phyloP scores from a whole-genome alignment of 2,329 filamentous ascomycete species.

The Calonectria pseudoreteaudii region DNA sequence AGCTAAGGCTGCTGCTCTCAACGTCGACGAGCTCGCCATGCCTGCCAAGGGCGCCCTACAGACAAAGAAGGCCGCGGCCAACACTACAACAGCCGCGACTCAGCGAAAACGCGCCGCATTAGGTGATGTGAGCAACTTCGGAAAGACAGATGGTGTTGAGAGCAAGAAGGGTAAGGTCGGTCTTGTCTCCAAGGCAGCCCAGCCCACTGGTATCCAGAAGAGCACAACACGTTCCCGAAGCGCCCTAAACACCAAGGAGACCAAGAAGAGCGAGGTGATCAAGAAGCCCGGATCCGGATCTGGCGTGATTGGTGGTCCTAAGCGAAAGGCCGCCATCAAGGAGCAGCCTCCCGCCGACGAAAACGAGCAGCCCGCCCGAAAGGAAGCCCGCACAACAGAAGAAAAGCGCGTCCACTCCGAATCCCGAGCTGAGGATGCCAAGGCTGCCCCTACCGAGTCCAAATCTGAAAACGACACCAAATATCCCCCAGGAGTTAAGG shows the following conservation, averaged over 20 bases:
- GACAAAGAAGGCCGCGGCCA: conserved; percentile 74
- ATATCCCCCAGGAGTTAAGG: conserved; percentile 55
- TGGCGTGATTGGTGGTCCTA: conserved; percentile 72
- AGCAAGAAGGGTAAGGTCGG: conserved; percentile 83
- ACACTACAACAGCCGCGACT: conserved; percentile 59
- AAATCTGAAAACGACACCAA: conserved; percentile 30
- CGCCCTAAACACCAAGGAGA: conserved; percentile 75
- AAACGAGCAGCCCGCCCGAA: conserved; percentile 72
- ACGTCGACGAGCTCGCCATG: conserved; percentile 70
- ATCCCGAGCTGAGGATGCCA: conserved; percentile 41
- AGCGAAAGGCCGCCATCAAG: conserved; percentile 73
- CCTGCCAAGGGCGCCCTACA: conserved; percentile 73
- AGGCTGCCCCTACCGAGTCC: conserved; percentile 32
- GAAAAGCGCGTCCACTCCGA: conserved; percentile 56
- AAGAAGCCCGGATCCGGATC: conserved; percentile 80
- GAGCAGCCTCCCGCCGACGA: conserved; percentile 71
- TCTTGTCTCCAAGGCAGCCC: conserved; percentile 82
- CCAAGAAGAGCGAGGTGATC: conserved; percentile 70
- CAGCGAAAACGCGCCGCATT: conserved; percentile 84
- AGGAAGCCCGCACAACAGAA: conserved; percentile 70
- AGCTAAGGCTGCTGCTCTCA: conserved; percentile 86
- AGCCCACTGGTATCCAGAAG: conserved; percentile 87
- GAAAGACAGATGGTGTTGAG: conserved; percentile 78
- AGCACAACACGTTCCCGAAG: conserved; percentile 67
- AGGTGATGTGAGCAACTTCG: conserved; percentile 95